A percentile compares a stretch with the other conserved stretches of the same genome.
These are phyloP conservation scores for Talaromyces atroroseus DNA, from an alignment of 2,329 filamentous ascomycete species.

Conservation along the genomic window DNA sequence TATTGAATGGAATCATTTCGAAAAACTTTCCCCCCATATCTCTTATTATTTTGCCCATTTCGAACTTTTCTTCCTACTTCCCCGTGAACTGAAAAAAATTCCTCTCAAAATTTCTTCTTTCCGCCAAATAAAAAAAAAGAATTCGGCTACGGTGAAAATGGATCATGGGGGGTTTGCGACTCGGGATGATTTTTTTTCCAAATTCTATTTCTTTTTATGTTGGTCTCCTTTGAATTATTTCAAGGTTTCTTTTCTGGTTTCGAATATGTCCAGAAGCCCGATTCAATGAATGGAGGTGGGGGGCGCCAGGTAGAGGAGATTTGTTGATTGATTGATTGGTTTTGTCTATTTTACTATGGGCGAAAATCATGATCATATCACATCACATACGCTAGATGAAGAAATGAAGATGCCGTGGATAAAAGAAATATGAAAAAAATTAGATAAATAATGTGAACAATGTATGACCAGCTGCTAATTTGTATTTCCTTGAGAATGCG, in stretches of 20 bases:
- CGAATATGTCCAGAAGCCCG: neutral
- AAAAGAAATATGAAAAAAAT: neutral
- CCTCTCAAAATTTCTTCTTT: neutral
- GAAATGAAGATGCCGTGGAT: slow-evolving; percentile 6
- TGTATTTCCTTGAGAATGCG: neutral
- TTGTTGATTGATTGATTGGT: neutral
- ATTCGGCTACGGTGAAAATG: neutral
- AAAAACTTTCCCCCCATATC: neutral
- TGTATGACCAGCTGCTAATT: neutral
- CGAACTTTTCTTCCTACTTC: slow-evolving; percentile 11
- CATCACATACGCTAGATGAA: slow-evolving; percentile 1
- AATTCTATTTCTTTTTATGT: no score
- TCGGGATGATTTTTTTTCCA: neutral
- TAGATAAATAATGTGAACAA: no score
- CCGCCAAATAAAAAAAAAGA: neutral
- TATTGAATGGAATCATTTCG: neutral
- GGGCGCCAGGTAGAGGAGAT: neutral
- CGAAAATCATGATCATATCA: neutral
- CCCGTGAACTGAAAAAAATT: neutral
- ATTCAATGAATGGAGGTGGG: neutral
- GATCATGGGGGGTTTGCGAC: neutral
- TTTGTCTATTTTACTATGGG: neutral
- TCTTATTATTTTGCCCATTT: neutral
- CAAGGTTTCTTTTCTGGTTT: neutral
- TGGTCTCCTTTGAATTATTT: no score